Base-by-base conservation (phyloP, 306 rosid genomes). In the Cucumis hystrix region DNA sequence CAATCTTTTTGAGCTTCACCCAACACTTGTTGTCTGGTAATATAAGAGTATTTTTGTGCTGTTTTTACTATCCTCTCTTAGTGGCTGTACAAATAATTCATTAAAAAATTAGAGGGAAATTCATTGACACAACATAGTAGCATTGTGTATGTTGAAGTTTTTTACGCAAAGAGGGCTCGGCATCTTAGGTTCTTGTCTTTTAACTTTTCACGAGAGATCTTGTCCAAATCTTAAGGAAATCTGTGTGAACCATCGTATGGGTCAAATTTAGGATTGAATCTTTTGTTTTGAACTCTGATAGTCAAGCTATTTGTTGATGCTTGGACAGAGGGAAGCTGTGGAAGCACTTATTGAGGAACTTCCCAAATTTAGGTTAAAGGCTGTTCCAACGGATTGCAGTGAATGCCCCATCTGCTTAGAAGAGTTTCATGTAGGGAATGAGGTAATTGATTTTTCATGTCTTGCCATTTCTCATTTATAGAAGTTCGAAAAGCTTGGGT, bases 271-370 rank as follows among this genome's bases (percentile, higher is more conserved):
- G 15, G 68, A 57, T 40, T 12, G 37, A 37, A 35, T 69, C 57
- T 20, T 76, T 25, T 40, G 60, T 61, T 35, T 55, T 51, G 2
- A 61, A 68, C 43, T 60, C 74, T 85, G 75, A 78, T 81, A 77
- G 33, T 81, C 84, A 51, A 63, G 28, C 47, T 78, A 78, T 73
- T 64, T 69, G 33, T 84, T 68, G 77, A 85, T 75, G 60, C 82
- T 82, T 49, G 23, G 33, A 9, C 91, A 95, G 99, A 92, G 96
- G 82, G 99, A 95, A 87, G 99, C 99, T 25, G 99, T 95, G 23
- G 99, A 95, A 88, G 99, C 99, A 78, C 91, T 95, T 78, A 92
- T 95, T 86, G 97, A 95, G 92, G 99, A 95, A 82, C 98, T 95
- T 70, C 99, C 99, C 1, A 92, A 95, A 87, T 95, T 95, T 86